Evolutionary conservation across 2,329 filamentous ascomycete genomes (phyloP), one percentile per base, ranked within the genome.

Genomic region (Raffaelea ambrosiae): DNA sequence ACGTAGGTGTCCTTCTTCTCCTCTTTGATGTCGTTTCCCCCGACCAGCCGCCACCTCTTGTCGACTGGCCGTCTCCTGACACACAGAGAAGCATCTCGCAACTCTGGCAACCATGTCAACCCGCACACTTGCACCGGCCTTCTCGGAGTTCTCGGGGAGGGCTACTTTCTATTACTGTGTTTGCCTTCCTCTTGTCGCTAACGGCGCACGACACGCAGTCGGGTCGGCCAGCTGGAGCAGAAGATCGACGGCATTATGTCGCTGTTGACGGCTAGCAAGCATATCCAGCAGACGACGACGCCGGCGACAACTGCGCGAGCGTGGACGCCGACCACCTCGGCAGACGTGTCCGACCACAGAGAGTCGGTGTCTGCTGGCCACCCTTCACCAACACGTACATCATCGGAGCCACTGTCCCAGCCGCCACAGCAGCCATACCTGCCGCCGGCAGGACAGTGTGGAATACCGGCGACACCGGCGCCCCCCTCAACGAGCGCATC

Each of bases 231-330:
- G 46, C 39, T 68, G 3, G 66, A 68, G 46, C 59, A 63, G 45
- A 67, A 67, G 48, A 61, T 68, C 29, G 65, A 68, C 18, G 63
- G 63, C 42, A 61, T 68, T 43, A 63, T 68, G 47, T 65, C 62
- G 14, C 58, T 67, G 9, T 56, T 67, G 16, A 61, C 62, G 2
- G 59, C 59, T 10, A 62, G 55, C 43, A 59, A 65, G 23, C 59
- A 59, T 20, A 51, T 57, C 10, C 54, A 55, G 20, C 29, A 38
- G 14, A 39, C 38, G 9, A 21, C n/a, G 36, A 20, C 35, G 18
- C 38, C 41, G 18, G 18, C n/a, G 14, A 39, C 38, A 14, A 21
- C n/a, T 40, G 18, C 35, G 18, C 38, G 35, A 14, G 18, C 48
- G 21, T 18, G 16, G 63, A 19, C 35, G n/a, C 11, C 39, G 7